Percentiles rank a stretch among this genome's conserved stretches.
Conservation (phyloP, 306 rosid genomes). For the Comarum palustre region DNA sequence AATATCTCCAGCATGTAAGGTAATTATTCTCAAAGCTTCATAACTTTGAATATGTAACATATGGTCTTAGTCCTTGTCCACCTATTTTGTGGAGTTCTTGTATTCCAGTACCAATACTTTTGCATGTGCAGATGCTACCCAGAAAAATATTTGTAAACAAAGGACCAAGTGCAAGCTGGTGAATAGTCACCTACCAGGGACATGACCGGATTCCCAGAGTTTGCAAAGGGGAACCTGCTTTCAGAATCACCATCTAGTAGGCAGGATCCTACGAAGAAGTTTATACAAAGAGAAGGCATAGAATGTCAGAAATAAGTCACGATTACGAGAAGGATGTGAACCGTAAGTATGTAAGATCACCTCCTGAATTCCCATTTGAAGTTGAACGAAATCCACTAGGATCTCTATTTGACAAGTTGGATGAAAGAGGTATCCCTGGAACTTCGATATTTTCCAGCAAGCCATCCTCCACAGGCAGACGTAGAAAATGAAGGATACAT, state of each 20-base stretch:
- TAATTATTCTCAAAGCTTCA: neutral
- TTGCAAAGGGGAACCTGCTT: constrained; percentile 77
- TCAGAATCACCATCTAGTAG: constrained; percentile 53
- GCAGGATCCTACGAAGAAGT: constrained; percentile 45
- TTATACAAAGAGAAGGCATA: constrained; percentile 12
- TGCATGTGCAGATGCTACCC: neutral
- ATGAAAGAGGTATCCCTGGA: constrained; percentile 52
- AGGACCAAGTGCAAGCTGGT: constrained; percentile 23
- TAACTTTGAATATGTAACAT: neutral
- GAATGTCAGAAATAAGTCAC: constrained; percentile 31
- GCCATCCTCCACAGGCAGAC: constrained; percentile 88
- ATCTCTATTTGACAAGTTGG: constrained; percentile 46
- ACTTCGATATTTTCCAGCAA: constrained; percentile 83
- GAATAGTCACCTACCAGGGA: constrained; percentile 69
- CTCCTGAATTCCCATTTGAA: constrained; percentile 71
- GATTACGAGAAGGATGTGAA: constrained; percentile 20
- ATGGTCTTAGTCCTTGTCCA: constrained; percentile 7
- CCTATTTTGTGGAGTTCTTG: neutral
- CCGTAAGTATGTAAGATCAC: constrained; percentile 37
- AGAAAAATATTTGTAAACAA: neutral
- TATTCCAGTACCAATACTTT: neutral
- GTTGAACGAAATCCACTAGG: constrained; percentile 42
- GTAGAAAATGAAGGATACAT: constrained; percentile 96
- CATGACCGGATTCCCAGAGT: constrained; percentile 98
- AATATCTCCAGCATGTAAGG: neutral